Conservation (phyloP, 345 rosid genomes). For the Corymbia maculata region DNA sequence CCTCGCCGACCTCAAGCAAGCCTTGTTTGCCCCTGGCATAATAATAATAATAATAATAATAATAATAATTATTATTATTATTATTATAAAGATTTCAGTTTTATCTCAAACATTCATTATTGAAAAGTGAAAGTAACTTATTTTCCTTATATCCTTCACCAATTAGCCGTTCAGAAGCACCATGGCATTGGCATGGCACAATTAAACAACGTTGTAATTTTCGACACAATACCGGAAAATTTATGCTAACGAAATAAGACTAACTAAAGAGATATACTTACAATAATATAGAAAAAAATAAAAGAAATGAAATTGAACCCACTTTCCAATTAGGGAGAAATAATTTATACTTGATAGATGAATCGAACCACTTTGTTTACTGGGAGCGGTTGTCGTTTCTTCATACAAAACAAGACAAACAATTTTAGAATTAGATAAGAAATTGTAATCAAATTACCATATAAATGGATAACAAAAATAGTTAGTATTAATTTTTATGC, state of each 20-base stretch:
- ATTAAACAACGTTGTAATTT: background rate
- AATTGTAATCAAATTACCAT: background rate
- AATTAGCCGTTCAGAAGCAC: background rate
- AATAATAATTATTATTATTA: too few relatives aligned
- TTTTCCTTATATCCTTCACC: background rate
- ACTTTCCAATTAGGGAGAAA: background rate
- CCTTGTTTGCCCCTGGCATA: fast-evolving
- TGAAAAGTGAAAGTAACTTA: background rate
- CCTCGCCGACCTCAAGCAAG: fast-evolving
- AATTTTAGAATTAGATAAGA: background rate
- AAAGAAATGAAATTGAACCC: background rate
- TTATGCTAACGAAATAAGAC: background rate
- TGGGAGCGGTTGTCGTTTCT: background rate
- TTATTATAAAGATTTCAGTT: too few relatives aligned
- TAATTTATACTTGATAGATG: background rate
- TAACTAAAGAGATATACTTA: background rate
- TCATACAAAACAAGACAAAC: background rate
- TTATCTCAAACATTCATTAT: background rate
- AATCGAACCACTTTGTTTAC: background rate
- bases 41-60: too few relatives aligned
- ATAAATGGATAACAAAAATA: too few relatives aligned
- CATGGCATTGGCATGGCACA: background rate
- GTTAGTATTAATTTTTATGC: background rate
- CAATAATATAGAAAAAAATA: fast-evolving
- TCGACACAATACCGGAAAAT: background rate